Percentiles rank a stretch among this genome's conserved stretches.
phyloP scores from a whole-genome alignment of 495 filamentous ascomycete genomes.

The Aspergillus kassunensis region DNA sequence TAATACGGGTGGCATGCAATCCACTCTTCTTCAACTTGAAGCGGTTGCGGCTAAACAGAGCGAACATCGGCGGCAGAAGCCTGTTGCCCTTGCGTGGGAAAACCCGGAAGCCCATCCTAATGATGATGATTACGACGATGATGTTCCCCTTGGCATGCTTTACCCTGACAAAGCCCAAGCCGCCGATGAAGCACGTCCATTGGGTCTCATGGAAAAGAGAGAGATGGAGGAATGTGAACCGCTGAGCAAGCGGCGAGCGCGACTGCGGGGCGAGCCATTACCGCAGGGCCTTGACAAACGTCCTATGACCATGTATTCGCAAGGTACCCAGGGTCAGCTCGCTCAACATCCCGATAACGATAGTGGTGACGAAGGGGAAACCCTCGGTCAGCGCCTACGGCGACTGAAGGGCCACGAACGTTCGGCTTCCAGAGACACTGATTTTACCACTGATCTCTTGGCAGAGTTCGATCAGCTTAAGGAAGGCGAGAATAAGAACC shows the following conservation, averaged over 20 bases:
- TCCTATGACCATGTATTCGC: constrained; percentile 35
- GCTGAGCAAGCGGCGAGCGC: constrained; percentile 70
- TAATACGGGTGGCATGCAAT: constrained; percentile 69
- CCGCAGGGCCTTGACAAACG: constrained; percentile 30
- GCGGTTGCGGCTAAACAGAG: constrained; percentile 85
- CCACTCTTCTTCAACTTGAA: constrained; percentile 88
- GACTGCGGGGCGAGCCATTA: constrained; percentile 59
- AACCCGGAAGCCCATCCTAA: constrained; percentile 46
- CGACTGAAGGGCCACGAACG: constrained; percentile 58
- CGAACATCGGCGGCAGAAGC: constrained; percentile 65
- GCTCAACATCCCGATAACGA: constrained; percentile 20
- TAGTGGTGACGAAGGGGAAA: constrained; percentile 69
- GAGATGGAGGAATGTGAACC: constrained; percentile 91
- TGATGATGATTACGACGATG: constrained; percentile 58
- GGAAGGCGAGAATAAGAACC: constrained; percentile 19
- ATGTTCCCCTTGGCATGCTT: constrained; percentile 81
- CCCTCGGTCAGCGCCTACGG: constrained; percentile 67
- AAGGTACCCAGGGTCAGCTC: constrained; percentile 12
- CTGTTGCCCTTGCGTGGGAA: constrained; percentile 88
- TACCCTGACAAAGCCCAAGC: constrained; percentile 58
- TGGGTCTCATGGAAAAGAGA: constrained; percentile 80
- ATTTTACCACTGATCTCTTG: constrained; percentile 77
- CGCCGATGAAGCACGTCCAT: constrained; percentile 59
- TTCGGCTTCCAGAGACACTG: constrained; percentile 52
- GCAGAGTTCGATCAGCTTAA: constrained; percentile 60